Base-by-base conservation (phyloP, 257 asterid genomes). In the Henckelia pumila region DNA sequence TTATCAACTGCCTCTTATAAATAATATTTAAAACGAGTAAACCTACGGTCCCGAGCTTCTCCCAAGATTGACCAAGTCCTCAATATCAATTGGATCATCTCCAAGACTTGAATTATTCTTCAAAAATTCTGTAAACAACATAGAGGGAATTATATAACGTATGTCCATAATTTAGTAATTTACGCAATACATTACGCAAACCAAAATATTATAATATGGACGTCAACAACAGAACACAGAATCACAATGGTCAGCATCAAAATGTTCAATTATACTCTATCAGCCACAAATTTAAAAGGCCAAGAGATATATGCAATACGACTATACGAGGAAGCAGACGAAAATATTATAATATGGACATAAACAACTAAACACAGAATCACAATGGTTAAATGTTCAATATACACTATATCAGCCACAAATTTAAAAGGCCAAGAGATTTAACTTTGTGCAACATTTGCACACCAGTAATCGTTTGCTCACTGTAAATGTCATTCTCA, bases 11-110 rank as follows among this genome's bases (percentile, higher is more conserved):
- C 75, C 76, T 61, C 22, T 56, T n/a, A 62, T 29, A 65, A 60
- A 67, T 60, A 21, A 65, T 56, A 56, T 66, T 6, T 61, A 64
- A 70, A 61, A 70, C 33, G 40, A 71, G 75, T 79, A 82, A 72
- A 75, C 95, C 55, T 81, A 93, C 99, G 97, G 88, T 70, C 97
- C 96, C 63, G 84, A 79, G 81, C 96, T 87, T 75, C 72, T 86
- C 75, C 99, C 99, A 29, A 93, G 84, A 79, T 90, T 93, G 78
- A 90, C 88, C 85, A 93, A 74, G 80, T 93, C 99, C 83, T 93
- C 99, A 69, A 93, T 93, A 82, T 90, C 99, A 78, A 93, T 75
- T 16, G 99, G 99, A 71, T 93, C 99, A 49, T 90, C 96, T 74
- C 99, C 96, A 35, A 90, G 80, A 69, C 73, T 63, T 20, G 96